Percentiles rank a stretch among this genome's conserved stretches.
phyloP scores from a whole-genome alignment of 2,329 filamentous ascomycete species.

The Niveomyces coronatus region DNA sequence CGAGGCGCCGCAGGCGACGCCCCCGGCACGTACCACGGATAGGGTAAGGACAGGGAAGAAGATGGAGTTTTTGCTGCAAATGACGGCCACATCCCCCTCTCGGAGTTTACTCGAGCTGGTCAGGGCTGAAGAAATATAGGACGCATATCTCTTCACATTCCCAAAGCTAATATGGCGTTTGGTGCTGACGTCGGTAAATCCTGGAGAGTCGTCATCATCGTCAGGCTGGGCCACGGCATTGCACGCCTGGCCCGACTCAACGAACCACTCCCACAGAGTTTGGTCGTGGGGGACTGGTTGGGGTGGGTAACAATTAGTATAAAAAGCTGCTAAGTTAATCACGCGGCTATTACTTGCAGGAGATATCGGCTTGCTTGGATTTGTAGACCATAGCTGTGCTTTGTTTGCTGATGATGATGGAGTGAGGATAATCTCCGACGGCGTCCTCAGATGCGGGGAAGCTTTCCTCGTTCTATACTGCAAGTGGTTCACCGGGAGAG shows the following conservation, averaged over 20 bases:
- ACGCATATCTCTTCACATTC: constrained; percentile 47
- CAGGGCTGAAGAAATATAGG: constrained; percentile 49
- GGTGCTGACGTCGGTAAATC: constrained; percentile 48
- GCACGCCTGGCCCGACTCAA: constrained; percentile 41
- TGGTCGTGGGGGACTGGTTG: constrained; percentile 41
- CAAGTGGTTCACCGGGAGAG: no score
- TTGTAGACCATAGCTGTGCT: constrained; percentile 7
- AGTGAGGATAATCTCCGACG: no score
- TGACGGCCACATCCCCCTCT: constrained; percentile 43
- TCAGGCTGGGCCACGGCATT: constrained; percentile 15
- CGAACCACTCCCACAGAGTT: constrained; percentile 52
- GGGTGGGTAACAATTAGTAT: background rate
- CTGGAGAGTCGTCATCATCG: constrained; percentile 31
- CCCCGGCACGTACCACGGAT: constrained; percentile 36
- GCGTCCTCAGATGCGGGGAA: no score
- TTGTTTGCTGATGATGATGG: background rate
- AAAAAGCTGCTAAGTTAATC: background rate
- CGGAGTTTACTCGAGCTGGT: constrained; percentile 43
- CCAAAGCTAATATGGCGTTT: constrained; percentile 47
- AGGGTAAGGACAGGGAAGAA: constrained; percentile 56
- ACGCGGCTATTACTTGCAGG: no score
- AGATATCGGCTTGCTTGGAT: constrained; percentile 4
- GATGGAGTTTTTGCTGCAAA: constrained; percentile 55
- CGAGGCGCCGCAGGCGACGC: constrained; percentile 49
- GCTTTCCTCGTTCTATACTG: no score